Evolutionary conservation across 768 basidiomycete genomes (phyloP).

Genomic region (Trichaptum fuscoviolaceum): DNA sequence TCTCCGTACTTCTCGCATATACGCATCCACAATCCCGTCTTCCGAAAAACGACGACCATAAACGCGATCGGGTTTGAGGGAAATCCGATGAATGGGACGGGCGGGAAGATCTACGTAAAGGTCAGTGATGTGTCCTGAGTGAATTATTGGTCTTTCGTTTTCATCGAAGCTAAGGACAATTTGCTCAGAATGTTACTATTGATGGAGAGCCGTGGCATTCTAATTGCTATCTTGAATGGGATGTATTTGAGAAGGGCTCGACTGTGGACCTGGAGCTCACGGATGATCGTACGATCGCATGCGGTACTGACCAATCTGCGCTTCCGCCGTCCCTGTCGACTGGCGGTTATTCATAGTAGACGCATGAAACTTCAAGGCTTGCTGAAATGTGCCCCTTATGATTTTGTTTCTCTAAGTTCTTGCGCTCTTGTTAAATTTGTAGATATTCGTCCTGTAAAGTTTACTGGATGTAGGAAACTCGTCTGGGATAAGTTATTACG

Average conservation of each 20-base stretch:
- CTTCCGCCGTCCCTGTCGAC: slow-evolving; percentile 8
- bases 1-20: slow-evolving; percentile 8
- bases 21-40: slow-evolving; percentile 5
- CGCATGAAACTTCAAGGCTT: not conserved
- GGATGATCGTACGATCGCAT: slow-evolving; percentile 3
- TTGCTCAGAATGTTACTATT: slow-evolving; percentile 3
- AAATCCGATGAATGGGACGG: slow-evolving; percentile 6
- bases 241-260: slow-evolving; percentile 5
- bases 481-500: too few species aligned
- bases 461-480: too few species aligned
- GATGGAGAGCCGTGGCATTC: slow-evolving; percentile 8
- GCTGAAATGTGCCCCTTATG: not conserved
- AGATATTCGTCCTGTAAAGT: too few species aligned
- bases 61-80: slow-evolving; percentile 5
- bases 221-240: slow-evolving; percentile 8
- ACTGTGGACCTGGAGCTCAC: slow-evolving; percentile 8
- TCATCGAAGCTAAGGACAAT: too few species aligned
- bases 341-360: slow-evolving; percentile 5
- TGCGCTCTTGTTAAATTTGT: too few species aligned
- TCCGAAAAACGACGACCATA: slow-evolving; percentile 4
- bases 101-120: slow-evolving; percentile 7
- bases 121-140: not conserved
- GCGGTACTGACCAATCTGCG: not conserved
- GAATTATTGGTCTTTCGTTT: too few species aligned
- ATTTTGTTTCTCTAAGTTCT: not conserved